Evolutionary conservation across 2,329 filamentous ascomycete genomes (phyloP).

Genomic region (Sarocladiaceae sp.): DNA sequence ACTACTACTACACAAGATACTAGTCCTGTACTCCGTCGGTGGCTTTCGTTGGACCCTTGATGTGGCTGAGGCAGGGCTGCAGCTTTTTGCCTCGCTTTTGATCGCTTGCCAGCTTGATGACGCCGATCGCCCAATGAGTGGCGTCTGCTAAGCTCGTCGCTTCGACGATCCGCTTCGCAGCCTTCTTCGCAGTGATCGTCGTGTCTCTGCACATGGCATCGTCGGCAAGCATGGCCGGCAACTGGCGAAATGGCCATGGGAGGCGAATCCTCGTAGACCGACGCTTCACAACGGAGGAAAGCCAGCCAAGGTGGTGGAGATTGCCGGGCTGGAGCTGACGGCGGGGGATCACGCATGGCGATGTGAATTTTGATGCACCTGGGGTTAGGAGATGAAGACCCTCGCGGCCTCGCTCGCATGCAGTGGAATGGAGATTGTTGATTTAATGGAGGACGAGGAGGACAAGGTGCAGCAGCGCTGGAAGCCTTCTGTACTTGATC

Average conservation of each 20-base stretch:
- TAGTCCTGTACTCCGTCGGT: no score
- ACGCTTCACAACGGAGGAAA: no score
- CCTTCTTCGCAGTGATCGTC: constrained; percentile 4
- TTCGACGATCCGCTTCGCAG: no score
- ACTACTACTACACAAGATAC: no score
- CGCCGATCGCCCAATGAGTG: no score
- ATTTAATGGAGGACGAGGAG: background rate
- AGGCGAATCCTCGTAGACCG: background rate
- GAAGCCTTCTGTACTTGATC: no score
- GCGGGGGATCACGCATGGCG: background rate
- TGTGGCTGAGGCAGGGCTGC: constrained; percentile 9
- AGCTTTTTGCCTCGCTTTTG: background rate
- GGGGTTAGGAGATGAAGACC: background rate
- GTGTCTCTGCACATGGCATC: background rate
- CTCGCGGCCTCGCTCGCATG: background rate
- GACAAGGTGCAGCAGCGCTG: background rate
- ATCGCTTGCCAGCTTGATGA: no score
- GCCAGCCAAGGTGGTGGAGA: no score
- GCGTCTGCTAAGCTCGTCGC: no score
- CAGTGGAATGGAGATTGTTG: constrained; percentile 1
- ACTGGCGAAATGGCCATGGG: background rate
- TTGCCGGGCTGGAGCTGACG: constrained; percentile 3
- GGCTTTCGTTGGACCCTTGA: background rate
- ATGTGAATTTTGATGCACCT: background rate
- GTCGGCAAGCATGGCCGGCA: constrained; percentile 3